Base-by-base conservation (phyloP, 768 basidiomycete species). In the Boletus reticulatus region DNA sequence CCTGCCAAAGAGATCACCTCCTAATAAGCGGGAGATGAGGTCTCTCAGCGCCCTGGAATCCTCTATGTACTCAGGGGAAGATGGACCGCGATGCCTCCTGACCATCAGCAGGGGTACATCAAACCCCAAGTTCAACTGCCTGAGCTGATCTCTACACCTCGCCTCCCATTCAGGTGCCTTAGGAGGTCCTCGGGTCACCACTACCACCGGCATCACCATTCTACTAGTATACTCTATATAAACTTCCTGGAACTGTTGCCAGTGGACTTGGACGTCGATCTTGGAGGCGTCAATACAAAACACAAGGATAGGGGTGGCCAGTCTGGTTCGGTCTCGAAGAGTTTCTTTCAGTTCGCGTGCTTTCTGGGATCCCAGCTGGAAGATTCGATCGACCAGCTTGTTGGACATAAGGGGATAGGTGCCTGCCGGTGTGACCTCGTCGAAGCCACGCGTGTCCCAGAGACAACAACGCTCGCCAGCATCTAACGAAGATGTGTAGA, bases 381-480 rank as follows among this genome's bases (percentile, higher is more conserved):
- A 62, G 17, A 67, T 43, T 46, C 37, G 50, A 32, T 53, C 48
- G 32, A 58, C 9, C 13, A 60, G 20, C 42, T 43, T 63, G 34
- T 43, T 63, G 34, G 52, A 8, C 27, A 27, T 27, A 8, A 27
- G 9, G 27, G 27, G 7, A 6, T 27, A 8, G 27, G 27, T 8
- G 13, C 55, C 64, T n/a, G 43, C 60, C n/a, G n/a, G n/a, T n/a
- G n/a, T n/a, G 0, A 56, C 62, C 57, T 69, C 66, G 14, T 64
- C 53, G 17, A 67, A 58, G 38, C 66, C 66, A 0, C 62, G 67
- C n/a, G 65, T 67, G 44, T 67, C 66, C 66, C 66, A 67, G 17
- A 67, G 64, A 13, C 29, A 34, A 29, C 52, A 67, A 31, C 43
- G 46, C 48, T 54, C 12, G 32, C 37, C 53, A 7, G 38, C 1